Conservation (phyloP, 169 alveolate species). For the Eimeria zaria region DNA sequence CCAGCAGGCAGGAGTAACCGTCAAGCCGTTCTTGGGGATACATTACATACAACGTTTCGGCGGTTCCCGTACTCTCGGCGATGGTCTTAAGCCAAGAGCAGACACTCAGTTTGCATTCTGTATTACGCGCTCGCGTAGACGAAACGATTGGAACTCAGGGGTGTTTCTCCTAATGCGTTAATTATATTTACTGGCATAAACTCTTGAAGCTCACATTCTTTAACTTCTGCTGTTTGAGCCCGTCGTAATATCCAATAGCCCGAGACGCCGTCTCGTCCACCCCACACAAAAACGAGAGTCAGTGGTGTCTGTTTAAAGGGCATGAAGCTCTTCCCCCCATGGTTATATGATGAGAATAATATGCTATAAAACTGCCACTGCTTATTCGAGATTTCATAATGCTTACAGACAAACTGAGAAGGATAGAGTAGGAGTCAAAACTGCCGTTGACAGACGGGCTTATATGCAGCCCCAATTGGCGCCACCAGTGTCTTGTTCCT, state of each 20-base stretch:
- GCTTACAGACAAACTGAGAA: neutral
- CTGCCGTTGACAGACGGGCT: neutral
- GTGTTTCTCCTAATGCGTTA: neutral
- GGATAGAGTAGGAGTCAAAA: neutral
- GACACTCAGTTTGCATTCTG: neutral
- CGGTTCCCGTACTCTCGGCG: neutral
- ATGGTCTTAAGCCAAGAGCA: neutral
- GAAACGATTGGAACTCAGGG: neutral
- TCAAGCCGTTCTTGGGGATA: too few relatives aligned
- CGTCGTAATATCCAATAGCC: neutral
- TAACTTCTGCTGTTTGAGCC: neutral
- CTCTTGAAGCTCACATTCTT: neutral
- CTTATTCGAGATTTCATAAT: neutral
- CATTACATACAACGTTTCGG: too few relatives aligned
- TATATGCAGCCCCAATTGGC: neutral
- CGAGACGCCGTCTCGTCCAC: slow-evolving; percentile 11
- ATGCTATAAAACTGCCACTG: too few relatives aligned
- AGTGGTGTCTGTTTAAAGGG: neutral
- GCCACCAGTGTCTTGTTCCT: slow-evolving; percentile 4
- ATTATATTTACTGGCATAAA: neutral
- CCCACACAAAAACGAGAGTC: neutral
- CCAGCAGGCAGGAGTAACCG: too few relatives aligned
- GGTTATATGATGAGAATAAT: neutral
- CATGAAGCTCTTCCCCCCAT: neutral
- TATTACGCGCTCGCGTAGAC: neutral